Evolutionary conservation across 805 yeast species (phyloP), one percentile per base, ranked within the genome.

Genomic region (Priceomyces carsonii): DNA sequence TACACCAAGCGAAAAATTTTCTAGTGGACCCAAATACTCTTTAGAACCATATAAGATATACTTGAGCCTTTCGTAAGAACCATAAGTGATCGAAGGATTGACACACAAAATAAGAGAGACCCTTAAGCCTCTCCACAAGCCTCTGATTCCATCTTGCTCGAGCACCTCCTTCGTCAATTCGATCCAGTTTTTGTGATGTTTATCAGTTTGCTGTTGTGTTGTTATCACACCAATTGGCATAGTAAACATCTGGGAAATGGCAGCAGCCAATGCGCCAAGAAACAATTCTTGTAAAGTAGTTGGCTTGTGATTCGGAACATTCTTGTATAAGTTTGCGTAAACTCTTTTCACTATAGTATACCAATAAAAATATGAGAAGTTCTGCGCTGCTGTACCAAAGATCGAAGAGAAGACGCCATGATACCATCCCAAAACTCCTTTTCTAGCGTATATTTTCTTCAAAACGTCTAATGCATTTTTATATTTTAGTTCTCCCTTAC

Each of bases 1-100:
- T n/a, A 89, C 86, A 4, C 95, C 95, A 10, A 85, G 61, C 22
- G 77, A 40, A 57, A 83, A 87, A 53, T 80, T 78, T 59, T 85
- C 82, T 32, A 69, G 61, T 2, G 89, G 83, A 6, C 74, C 66
- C 43, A 85, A 67, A 40, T 59, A 63, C 41, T 60, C 53, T 48
- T 63, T 61, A 41, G 50, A 44, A 29, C 63, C 62, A 60, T 61
- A 78, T 26, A 83, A 51, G 3, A 75, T 47, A 28, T 66, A 67
- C 53, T 75, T 80, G 46, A 86, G 68, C 45, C 86, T 73, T 55
- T 84, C 89, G 57, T 77, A 83, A 3, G 88, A 71, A 6, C 95
- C 91, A 53, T 86, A 87, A 2, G 95, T 87, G 53, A 87, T 87
- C 25, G 93, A 80, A 3, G 95, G 95, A 61, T 87, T 87, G 32